Conservation (phyloP, 2,329 filamentous ascomycete species). For the Venturia effusa region DNA sequence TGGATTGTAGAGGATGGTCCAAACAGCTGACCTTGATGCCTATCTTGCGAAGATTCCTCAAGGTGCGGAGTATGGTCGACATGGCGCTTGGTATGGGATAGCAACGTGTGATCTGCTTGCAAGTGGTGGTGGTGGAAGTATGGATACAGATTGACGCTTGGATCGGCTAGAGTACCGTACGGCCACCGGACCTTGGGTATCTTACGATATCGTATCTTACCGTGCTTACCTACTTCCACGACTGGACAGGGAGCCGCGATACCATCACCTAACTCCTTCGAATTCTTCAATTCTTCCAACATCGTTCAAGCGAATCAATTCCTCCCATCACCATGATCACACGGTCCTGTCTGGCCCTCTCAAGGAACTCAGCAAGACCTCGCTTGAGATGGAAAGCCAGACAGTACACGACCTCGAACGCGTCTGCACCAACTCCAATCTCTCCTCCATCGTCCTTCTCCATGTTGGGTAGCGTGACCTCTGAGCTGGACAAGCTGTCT, state of each 20-base stretch:
- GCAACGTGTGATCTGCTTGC: neutral
- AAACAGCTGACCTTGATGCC: slow-evolving; percentile 64
- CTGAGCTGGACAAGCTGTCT: slow-evolving; percentile 76
- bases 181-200: no score
- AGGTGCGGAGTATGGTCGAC: slow-evolving; percentile 82
- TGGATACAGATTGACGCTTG: neutral
- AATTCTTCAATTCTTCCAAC: neutral
- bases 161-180: neutral
- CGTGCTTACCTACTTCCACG: no score
- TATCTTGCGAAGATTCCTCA: slow-evolving; percentile 77
- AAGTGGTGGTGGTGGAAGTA: neutral
- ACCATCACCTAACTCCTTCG: no score
- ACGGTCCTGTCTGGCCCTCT: neutral
- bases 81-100: slow-evolving; percentile 42
- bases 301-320: neutral
- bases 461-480: slow-evolving; percentile 48
- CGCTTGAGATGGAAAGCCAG: no score
- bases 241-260: neutral
- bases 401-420: neutral
- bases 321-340: slow-evolving; percentile 6
- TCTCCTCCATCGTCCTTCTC: slow-evolving; percentile 36
- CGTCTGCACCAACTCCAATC: neutral
- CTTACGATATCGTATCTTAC: no score
- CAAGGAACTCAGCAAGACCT: neutral
- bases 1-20: neutral